phyloP scores from a whole-genome alignment of 345 rosid species.

The Euphorbia pulcherrima region DNA sequence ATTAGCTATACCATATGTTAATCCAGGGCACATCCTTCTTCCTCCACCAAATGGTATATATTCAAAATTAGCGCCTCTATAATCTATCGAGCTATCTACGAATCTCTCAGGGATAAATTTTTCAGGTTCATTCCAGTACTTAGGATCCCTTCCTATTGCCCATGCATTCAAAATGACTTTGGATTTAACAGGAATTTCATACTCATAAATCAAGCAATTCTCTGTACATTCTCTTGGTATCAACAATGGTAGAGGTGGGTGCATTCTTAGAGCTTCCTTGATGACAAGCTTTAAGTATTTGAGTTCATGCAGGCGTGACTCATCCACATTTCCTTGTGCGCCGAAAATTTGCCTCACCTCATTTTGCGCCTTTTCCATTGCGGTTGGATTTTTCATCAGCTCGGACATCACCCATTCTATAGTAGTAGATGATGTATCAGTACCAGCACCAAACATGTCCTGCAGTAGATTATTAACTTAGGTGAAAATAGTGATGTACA shows the following conservation, averaged over 20 bases:
- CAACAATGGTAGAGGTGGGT: conserved; percentile 11
- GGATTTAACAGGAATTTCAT: conserved; percentile 6
- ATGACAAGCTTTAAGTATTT: conserved; percentile 8
- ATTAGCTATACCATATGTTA: neutral
- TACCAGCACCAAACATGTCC: conserved; percentile 7
- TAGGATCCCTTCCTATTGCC: conserved; percentile 16
- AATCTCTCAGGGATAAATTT: conserved; percentile 18
- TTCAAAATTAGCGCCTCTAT: conserved; percentile 14
- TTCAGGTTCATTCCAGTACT: conserved; percentile 8
- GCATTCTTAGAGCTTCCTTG: conserved; percentile 14
- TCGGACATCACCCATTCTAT: conserved; percentile 14
- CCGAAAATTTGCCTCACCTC: conserved; percentile 6
- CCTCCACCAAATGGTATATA: conserved; percentile 15
- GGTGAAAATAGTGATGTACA: neutral
- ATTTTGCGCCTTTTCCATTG: conserved; percentile 13
- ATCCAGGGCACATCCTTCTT: conserved; percentile 17
- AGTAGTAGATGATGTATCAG: conserved; percentile 3
- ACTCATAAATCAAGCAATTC: neutral
- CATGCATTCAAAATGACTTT: conserved; percentile 7
- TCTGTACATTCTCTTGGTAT: conserved; percentile 14
- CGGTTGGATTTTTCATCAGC: conserved; percentile 13
- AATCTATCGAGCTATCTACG: conserved; percentile 11
- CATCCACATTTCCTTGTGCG: neutral
- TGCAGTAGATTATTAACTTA: neutral
- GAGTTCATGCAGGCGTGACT: neutral